Base-by-base conservation (phyloP, 306 rosid species). In the Mucuna pruriens region DNA sequence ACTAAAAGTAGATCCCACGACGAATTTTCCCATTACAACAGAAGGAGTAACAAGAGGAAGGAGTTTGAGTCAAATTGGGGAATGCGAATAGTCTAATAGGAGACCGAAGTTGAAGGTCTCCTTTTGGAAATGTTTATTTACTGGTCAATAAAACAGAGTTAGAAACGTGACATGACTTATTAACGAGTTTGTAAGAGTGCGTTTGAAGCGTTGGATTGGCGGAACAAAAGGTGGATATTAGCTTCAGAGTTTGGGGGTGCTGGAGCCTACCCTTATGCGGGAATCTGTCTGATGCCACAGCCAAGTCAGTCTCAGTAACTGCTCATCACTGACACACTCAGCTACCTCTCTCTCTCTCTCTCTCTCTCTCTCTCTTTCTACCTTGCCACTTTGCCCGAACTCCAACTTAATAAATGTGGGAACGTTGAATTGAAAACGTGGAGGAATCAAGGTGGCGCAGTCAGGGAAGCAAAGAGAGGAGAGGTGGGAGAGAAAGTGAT, bases 221-320 rank as follows among this genome's bases (percentile, higher is more conserved):
- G 10, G 42, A 71, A 80, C 55, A 34, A 71, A 80, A 49, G 70
- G 77, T 68, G 7, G 77, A 75, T 25, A 31, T 57, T 16, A 26
- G 9, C 4, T 79, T 4, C 1, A 68, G 66, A 26, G 34, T 71
- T 54, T 5, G 22, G 55, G 52, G 33, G 29, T 29, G 69, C 23
- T 46, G 74, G 46, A 80, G 20, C 17, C 33, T 64, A 80, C 77
- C 85, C 33, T 17, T 17, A 12, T 51, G 17, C 7, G 26, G 60
- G 91, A 87, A 90, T 93, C 90, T 83, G 89, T 86, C 77, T 71
- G 63, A 86, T 90, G 91, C 90, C 93, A 82, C 11, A 52, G 29
- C 90, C 84, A 60, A 74, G 48, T 83, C 74, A 29, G 84, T 29
- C 72, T 42, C 49, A 52, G 66, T 73, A 74, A 81, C 71, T 72